Evolutionary conservation across 2,329 filamentous ascomycete species (phyloP).

Genomic region (Acrocalymma vagum): DNA sequence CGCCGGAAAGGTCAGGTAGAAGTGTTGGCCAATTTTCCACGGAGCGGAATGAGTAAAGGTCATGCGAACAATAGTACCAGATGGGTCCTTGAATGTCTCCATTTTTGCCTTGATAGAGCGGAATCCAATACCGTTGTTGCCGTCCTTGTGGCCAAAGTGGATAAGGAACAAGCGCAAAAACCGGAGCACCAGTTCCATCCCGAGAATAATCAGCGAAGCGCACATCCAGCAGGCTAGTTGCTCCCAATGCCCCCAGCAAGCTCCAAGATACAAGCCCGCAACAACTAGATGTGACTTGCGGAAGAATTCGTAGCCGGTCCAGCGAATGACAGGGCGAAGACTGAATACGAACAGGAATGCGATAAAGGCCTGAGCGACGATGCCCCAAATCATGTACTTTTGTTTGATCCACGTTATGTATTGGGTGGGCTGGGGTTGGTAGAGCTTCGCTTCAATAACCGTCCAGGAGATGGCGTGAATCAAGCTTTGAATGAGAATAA

Average conservation of each 20-base stretch:
- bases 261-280: conserved; percentile 75
- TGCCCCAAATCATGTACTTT: conserved; percentile 75
- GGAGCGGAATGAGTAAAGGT: conserved; percentile 67
- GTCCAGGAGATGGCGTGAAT: conserved; percentile 76
- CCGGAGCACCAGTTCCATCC: conserved; percentile 68
- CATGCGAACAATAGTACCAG: conserved; percentile 65
- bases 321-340: conserved; percentile 64
- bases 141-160: conserved; percentile 64
- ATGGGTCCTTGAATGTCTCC: conserved; percentile 59
- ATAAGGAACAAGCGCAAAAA: conserved; percentile 65
- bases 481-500: conserved; percentile 73
- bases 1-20: conserved; percentile 72
- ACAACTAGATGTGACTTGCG: conserved; percentile 75
- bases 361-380: conserved; percentile 71
- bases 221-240: conserved; percentile 74
- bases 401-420: conserved; percentile 67
- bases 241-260: conserved; percentile 77
- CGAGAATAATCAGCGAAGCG: conserved; percentile 70
- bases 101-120: conserved; percentile 61
- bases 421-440: conserved; percentile 72
- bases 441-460: conserved; percentile 69
- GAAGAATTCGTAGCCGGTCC: conserved; percentile 79
- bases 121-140: conserved; percentile 61
- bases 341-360: conserved; percentile 68
- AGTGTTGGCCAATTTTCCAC: conserved; percentile 75